Evolutionary conservation across 768 basidiomycete genomes (phyloP).

Genomic region (Fomitopsis serialis): DNA sequence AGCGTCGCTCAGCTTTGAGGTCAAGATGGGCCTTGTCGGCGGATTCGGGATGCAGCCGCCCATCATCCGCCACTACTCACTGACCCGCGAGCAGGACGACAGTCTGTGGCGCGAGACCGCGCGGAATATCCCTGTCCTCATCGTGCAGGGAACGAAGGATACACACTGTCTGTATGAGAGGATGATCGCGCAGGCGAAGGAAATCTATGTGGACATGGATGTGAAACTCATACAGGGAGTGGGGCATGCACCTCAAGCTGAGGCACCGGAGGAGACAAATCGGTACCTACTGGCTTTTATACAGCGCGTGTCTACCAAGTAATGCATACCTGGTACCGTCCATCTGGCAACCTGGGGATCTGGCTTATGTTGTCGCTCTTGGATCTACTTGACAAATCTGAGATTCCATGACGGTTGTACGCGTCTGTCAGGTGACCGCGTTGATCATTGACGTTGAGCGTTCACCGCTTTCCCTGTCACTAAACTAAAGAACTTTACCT

Average conservation of each 20-base stretch:
- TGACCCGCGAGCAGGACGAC: slow-evolving; percentile 17
- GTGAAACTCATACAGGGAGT: slow-evolving; percentile 14
- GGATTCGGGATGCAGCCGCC: slow-evolving; percentile 17
- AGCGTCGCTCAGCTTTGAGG: slow-evolving; percentile 9
- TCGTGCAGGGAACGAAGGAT: slow-evolving; percentile 21
- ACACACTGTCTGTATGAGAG: slow-evolving; percentile 12
- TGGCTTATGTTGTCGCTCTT: no score
- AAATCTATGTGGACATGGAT: slow-evolving; percentile 12
- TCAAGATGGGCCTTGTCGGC: slow-evolving; percentile 17
- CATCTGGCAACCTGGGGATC: no score
- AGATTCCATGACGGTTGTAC: no score
- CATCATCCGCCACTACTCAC: slow-evolving; percentile 9
- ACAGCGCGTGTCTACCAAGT: background rate
- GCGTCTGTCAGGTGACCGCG: no score
- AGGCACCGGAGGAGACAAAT: slow-evolving; percentile 17
- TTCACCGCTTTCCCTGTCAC: no score
- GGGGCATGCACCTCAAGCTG: slow-evolving; percentile 18
- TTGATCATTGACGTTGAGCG: no score
- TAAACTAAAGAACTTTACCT: no score
- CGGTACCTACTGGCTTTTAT: slow-evolving; percentile 19
- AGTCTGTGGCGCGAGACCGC: slow-evolving; percentile 14
- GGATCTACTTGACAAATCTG: no score
- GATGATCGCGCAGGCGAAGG: slow-evolving; percentile 11
- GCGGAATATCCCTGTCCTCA: slow-evolving; percentile 13
- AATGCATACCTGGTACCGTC: no score